Evolutionary conservation across 2,329 filamentous ascomycete species (phyloP), one percentile per base, ranked within the genome.

Genomic region (Fusarium domesticum): DNA sequence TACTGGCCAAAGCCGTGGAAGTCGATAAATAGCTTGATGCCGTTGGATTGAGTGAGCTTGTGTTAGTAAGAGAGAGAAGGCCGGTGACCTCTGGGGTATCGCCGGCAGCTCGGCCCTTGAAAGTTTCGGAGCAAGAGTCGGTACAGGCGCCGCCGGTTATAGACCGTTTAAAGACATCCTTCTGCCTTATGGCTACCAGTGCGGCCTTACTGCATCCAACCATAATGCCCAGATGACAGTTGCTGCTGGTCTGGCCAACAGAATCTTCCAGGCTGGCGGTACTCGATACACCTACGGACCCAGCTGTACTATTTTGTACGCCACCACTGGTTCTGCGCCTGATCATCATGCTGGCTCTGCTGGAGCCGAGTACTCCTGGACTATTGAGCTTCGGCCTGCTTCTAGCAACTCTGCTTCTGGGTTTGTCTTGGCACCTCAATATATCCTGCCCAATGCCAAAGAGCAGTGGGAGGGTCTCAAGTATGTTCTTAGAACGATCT

Each of bases 1-100:
- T 23, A 61, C 62, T 15, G 39, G 39, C 73, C 75, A 65, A 83
- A 85, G 1, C 78, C 73, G 67, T 85, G 82, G 56, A 77, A 79
- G 64, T 86, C 82, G 53, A 85, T 77, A 64, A 77, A 85, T 2
- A 84, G 67, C 56, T 78, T 76, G 40, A 84, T 65, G 6, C 77
- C 76, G 12, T 37, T 45, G 5, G 53, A 37, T 6, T 20, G 18
- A 12, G 25, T 45, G 6, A 54, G 45, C 47, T 66, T 64, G 39
- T 64, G 39, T 65, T 59, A 31, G 53, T 51, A 39, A 57, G 49
- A 19, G 50, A 48, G 14, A 62, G 68, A 16, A 85, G 67, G 1
- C 65, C 71, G 47, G 67, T 66, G 52, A 68, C 77, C 63, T 82
- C 78, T 7, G 76, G 71, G 0, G 76, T 69, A 47, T 77, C 41